Evolutionary conservation across 352 stramenopile species (phyloP).

Genomic region (Globisporangium carolinianum): DNA sequence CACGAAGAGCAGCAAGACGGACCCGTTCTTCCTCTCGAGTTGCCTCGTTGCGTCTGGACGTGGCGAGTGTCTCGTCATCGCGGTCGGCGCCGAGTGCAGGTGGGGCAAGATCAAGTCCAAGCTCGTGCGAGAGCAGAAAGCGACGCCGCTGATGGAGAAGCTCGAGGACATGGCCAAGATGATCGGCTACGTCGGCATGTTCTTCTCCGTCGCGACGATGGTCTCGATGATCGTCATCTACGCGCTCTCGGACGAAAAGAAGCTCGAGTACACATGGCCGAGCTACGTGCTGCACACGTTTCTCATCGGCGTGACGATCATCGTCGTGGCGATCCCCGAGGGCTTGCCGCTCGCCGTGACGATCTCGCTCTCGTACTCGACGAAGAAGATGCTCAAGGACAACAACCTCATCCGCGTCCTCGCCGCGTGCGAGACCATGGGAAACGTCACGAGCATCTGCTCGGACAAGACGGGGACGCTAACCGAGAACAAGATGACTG

Average conservation of each 20-base stretch:
- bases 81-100: conserved; percentile 70
- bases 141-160: conserved; percentile 91
- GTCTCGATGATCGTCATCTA: conserved; percentile 84
- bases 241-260: conserved; percentile 45
- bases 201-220: conserved; percentile 84
- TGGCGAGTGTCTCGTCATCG: conserved; percentile 76
- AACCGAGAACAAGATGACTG: conserved; percentile 98
- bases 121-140: conserved; percentile 80
- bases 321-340: conserved; percentile 94
- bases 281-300: conserved; percentile 91
- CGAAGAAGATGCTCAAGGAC: conserved; percentile 97
- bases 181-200: conserved; percentile 83
- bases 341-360: conserved; percentile 91
- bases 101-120: conserved; percentile 92
- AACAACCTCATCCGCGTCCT: conserved; percentile 98
- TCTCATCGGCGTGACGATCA: conserved; percentile 91
- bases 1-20: conserved; percentile 61
- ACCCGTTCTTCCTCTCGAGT: conserved; percentile 87
- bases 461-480: conserved; percentile 97
- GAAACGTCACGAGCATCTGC: conserved; percentile 97
- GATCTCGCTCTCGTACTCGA: conserved; percentile 93
- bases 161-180: conserved; percentile 88
- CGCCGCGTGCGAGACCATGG: conserved; percentile 97
- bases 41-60: conserved; percentile 69
- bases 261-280: conserved; percentile 58